Evolutionary conservation across 2,329 filamentous ascomycete species (phyloP), one percentile per base, ranked within the genome.

Genomic region (Aspergillus neoniger): DNA sequence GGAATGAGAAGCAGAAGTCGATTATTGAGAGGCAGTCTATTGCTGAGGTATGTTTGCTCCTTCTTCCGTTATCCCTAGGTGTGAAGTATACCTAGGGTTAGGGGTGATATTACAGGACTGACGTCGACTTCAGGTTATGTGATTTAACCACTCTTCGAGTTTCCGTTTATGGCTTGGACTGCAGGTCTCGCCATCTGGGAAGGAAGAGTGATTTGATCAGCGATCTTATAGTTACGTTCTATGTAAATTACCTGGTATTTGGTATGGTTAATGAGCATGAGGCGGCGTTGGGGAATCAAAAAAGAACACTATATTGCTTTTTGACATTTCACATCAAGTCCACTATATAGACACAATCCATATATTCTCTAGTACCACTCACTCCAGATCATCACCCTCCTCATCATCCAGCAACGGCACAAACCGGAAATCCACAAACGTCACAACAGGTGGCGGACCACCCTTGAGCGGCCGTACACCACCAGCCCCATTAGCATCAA

Each of bases 1-100:
- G 95, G 55, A 90, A 96, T 72, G 87, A 90, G 68, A 86, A 85
- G 69, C 93, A 97, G 79, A 94, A 96, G 75, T 96, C 91, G 64
- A 85, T 90, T 56, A 98, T 99, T 74, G 86, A 90, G 74, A 84
- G 86, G 74, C 81, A 84, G 66, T 81, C 78, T 9, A 83, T 84
- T 67, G 78, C 79, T 59, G 80, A 82, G 70, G 80, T 83, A 63
- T 67, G 74, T 68, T 55, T 17, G 44, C 15, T 8, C 30, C 5
- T 19, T 32, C 17, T 6, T 25, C 44, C 15, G 12, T 6, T 39
- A 5, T 44, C 12, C 19, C 5, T 50, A 10, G 10, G 44, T 19
- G 23, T 32, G 55, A 60, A 50, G 10, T 39, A 17, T 10, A 39
- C 51, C 9, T 43, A 66, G n/a, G 64, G 66, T 23, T 23, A 23